These are phyloP conservation scores for Aspergillus biplanus DNA, from an alignment of 495 filamentous ascomycete genomes.

Conservation along the genomic window DNA sequence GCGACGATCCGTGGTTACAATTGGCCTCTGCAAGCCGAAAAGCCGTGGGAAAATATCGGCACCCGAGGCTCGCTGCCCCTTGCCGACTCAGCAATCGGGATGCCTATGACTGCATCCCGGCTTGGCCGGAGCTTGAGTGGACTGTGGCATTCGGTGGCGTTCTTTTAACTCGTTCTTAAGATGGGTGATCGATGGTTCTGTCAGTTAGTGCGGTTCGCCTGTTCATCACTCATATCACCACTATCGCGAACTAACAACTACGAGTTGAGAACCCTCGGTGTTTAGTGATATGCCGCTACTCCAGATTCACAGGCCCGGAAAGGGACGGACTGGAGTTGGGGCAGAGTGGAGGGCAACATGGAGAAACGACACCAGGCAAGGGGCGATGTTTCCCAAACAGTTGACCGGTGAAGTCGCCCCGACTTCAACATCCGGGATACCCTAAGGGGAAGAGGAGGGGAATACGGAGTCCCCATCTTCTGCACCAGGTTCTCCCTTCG, in stretches of 20 bases:
- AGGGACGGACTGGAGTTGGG: conserved; percentile 11
- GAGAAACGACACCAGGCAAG: conserved; percentile 23
- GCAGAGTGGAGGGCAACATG: conserved; percentile 16
- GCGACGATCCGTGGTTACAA: background rate
- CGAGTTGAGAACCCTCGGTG: background rate
- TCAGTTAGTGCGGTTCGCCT: background rate
- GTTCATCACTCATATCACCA: too few species aligned
- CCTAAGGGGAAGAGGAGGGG: conserved; percentile 18
- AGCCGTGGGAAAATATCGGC: conserved; percentile 5
- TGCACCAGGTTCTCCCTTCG: background rate
- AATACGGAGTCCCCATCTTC: background rate
- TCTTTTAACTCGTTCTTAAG: too few species aligned
- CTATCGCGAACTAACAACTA: too few species aligned
- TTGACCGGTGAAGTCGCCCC: conserved; percentile 29
- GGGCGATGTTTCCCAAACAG: conserved; percentile 22
- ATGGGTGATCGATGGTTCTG: conserved; percentile 1
- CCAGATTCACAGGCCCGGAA: background rate
- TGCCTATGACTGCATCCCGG: conserved; percentile 13
- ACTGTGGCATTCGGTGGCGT: background rate
- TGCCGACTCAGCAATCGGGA: conserved; percentile 6
- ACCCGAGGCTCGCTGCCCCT: background rate
- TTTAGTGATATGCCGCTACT: background rate
- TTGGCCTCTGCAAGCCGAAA: background rate
- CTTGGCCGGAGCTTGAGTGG: conserved; percentile 16
- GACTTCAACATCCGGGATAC: conserved; percentile 2